A percentile compares a stretch with the other conserved stretches of the same genome.
Evolutionary conservation across 345 rosid genomes (phyloP).

Genomic region (Acer yangbiense): DNA sequence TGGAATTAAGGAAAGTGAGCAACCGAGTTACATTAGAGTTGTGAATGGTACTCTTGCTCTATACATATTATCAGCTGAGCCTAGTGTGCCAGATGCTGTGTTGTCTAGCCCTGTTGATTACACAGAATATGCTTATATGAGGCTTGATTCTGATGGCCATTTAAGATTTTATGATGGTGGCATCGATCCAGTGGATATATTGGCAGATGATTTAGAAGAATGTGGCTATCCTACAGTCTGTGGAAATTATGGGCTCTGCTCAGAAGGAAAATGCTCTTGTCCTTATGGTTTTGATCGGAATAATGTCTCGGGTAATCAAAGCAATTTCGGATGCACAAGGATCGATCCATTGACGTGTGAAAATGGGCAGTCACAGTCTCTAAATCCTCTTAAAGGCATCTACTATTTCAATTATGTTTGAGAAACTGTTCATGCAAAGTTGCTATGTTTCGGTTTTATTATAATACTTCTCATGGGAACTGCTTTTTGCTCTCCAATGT

Average conservation of each 20-base stretch:
- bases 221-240: neutral
- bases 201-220: neutral
- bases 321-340: neutral
- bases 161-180: neutral
- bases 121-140: neutral
- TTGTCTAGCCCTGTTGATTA: too few species aligned
- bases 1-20: neutral
- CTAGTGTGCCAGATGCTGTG: too few species aligned
- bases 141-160: neutral
- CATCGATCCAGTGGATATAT: neutral
- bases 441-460: neutral
- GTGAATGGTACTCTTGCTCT: neutral
- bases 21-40: neutral
- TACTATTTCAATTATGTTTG: neutral
- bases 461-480: neutral
- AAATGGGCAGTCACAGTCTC: neutral
- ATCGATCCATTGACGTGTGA: neutral
- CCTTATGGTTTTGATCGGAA: too few species aligned
- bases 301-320: too few species aligned
- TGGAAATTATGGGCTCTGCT: neutral
- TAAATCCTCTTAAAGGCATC: neutral
- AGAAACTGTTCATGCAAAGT: neutral
- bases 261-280: neutral
- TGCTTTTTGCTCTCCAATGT: neutral
- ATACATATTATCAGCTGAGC: too few species aligned